Evolutionary conservation across 768 basidiomycete species (phyloP).

Genomic region (Grammothele lineata): DNA sequence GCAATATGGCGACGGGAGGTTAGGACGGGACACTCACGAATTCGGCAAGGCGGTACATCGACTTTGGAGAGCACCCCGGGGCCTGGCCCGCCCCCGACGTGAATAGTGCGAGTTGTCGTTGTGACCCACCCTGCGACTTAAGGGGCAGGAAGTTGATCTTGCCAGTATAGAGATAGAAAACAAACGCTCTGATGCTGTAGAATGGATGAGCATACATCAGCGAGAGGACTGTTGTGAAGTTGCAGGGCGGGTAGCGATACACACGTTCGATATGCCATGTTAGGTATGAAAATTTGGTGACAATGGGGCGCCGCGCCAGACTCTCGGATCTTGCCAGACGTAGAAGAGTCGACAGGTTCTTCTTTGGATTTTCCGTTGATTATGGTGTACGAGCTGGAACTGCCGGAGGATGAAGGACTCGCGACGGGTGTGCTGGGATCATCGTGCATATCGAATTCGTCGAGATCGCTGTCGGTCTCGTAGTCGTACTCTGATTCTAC

Average conservation of each 20-base stretch:
- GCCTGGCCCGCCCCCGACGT: not conserved
- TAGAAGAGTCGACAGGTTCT: too few species aligned
- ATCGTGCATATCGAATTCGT: slow-evolving; percentile 12
- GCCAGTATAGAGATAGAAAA: slow-evolving; percentile 37
- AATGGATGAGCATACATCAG: too few species aligned
- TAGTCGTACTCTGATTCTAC: slow-evolving; percentile 18
- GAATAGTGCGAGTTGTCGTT: not conserved
- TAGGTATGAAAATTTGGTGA: slow-evolving; percentile 12
- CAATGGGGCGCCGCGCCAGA: too few species aligned
- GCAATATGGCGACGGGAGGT: too few species aligned
- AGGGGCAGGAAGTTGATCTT: slow-evolving; percentile 31
- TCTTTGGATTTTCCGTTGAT: too few species aligned
- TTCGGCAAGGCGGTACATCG: slow-evolving; percentile 22
- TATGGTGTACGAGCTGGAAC: not conserved
- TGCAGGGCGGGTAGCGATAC: too few species aligned
- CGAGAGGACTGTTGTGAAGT: not conserved
- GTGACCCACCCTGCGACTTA: slow-evolving; percentile 16
- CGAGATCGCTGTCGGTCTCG: slow-evolving; percentile 22
- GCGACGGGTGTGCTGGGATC: not conserved
- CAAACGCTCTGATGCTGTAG: slow-evolving; percentile 20
- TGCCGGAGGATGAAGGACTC: not conserved
- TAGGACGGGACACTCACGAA: too few species aligned
- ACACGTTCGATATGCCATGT: slow-evolving; percentile 18
- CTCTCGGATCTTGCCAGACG: too few species aligned
- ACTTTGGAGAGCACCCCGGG: slow-evolving; percentile 20